These are phyloP conservation scores for Phytophthora boehmeriae DNA, from an alignment of 352 stramenopile species.

Conservation along the genomic window DNA sequence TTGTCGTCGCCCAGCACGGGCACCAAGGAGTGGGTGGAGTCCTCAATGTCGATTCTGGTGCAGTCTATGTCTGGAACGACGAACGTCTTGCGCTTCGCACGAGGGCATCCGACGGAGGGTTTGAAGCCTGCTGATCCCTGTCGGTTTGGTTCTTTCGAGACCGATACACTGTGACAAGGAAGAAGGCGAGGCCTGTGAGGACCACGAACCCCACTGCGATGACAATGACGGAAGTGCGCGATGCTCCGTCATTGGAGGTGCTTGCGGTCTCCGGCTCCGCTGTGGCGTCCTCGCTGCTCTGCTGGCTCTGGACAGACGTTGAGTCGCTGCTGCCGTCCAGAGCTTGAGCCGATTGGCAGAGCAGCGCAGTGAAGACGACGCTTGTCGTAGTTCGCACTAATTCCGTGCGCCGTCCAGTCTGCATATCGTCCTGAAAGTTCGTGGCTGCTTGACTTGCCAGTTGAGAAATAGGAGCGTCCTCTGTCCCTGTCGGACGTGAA, in stretches of 20 bases:
- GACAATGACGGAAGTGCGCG: slow-evolving; percentile 23
- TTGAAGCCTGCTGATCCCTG: slow-evolving; percentile 1
- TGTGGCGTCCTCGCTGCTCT: slow-evolving; percentile 16
- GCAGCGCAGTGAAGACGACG: slow-evolving; percentile 12
- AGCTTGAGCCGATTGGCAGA: not conserved
- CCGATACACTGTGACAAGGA: slow-evolving; percentile 21
- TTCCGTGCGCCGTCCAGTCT: not conserved
- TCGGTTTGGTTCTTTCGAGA: slow-evolving; percentile 8
- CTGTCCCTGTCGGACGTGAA: not conserved
- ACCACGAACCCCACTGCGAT: slow-evolving; percentile 21
- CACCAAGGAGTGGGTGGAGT: slow-evolving; percentile 29
- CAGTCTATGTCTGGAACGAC: slow-evolving; percentile 14
- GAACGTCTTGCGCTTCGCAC: slow-evolving; percentile 36
- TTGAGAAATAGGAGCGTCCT: not conserved
- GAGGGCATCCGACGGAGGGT: slow-evolving; percentile 7
- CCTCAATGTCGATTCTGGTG: slow-evolving; percentile 15
- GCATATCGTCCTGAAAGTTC: not conserved
- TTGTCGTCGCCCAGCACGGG: slow-evolving; percentile 26
- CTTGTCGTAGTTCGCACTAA: not conserved
- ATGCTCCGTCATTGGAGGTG: slow-evolving; percentile 9
- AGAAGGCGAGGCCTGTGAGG: slow-evolving; percentile 17
- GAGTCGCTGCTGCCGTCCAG: not conserved
- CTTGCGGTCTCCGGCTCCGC: slow-evolving; percentile 2
- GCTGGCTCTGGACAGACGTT: slow-evolving; percentile 13
- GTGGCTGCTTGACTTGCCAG: not conserved